Evolutionary conservation across 257 asterid genomes (phyloP).

Genomic region (Striga asiatica): DNA sequence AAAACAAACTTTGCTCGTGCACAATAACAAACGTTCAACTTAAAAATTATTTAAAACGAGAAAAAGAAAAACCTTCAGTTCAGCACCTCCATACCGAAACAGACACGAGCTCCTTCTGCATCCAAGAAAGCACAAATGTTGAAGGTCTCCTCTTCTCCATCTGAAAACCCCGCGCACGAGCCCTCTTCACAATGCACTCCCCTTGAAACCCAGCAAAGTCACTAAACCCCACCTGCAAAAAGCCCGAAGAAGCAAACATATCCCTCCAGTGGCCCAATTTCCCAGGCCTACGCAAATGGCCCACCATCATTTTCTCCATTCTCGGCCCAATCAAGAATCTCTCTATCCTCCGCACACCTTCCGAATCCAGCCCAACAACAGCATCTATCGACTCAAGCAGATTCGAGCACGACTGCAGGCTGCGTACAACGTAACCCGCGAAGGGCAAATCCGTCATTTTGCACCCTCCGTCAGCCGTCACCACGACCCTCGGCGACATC

Average conservation of each 20-base stretch:
- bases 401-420: conserved; percentile 64
- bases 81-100: conserved; percentile 96
- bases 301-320: conserved; percentile 49
- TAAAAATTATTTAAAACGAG: background rate
- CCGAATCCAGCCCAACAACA: conserved; percentile 59
- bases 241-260: conserved; percentile 62
- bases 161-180: conserved; percentile 74
- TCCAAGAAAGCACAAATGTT: conserved; percentile 95
- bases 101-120: conserved; percentile 84
- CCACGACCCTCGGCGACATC: conserved; percentile 70
- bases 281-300: conserved; percentile 46
- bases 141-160: conserved; percentile 83
- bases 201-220: conserved; percentile 82
- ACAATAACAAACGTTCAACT: background rate
- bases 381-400: conserved; percentile 84
- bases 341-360: conserved; percentile 74
- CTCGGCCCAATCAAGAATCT: conserved; percentile 77
- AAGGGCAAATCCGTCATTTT: conserved; percentile 83
- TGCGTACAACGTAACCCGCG: conserved; percentile 63
- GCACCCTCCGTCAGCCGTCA: conserved; percentile 77
- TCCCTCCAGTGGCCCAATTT: conserved; percentile 86
- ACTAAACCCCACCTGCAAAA: conserved; percentile 64
- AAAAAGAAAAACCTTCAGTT: conserved; percentile 22
- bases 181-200: conserved; percentile 73
- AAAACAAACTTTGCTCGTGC: background rate